These are phyloP conservation scores for Microbotryomycetes sp. DNA, from an alignment of 1,284 basidiomycete genomes.

Conservation along the genomic window DNA sequence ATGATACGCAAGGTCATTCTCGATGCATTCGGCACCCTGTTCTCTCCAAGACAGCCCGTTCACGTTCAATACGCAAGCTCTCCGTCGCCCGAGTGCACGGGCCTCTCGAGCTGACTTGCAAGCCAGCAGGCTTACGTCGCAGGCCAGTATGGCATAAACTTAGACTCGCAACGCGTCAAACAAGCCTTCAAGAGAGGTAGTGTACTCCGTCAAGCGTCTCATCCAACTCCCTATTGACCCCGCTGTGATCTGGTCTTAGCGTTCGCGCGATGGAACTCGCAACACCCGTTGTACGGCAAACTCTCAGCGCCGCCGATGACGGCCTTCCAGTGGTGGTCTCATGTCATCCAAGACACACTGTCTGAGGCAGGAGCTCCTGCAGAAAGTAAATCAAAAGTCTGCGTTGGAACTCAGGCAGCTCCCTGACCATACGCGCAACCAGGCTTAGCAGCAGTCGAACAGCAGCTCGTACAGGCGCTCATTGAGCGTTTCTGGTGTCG, in stretches of 20 bases:
- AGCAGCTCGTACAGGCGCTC: slow-evolving; percentile 8
- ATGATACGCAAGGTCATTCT: slow-evolving; percentile 12
- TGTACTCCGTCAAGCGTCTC: neutral
- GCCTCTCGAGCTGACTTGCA: neutral
- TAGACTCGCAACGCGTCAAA: slow-evolving; percentile 21
- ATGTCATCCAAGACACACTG: slow-evolving; percentile 30
- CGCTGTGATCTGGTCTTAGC: neutral
- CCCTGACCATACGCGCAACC: neutral
- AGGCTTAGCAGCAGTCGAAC: slow-evolving; percentile 4
- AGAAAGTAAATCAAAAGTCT: slow-evolving; percentile 8
- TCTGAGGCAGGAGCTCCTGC: slow-evolving; percentile 17
- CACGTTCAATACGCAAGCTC: slow-evolving; percentile 26
- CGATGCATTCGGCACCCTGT: slow-evolving; percentile 33
- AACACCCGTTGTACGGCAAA: slow-evolving; percentile 33
- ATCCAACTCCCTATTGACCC: neutral
- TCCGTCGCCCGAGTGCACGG: neutral
- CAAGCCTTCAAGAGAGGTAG: slow-evolving; percentile 22
- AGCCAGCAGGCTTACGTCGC: slow-evolving; percentile 4
- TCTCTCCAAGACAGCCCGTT: slow-evolving; percentile 26
- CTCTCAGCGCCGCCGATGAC: slow-evolving; percentile 20
- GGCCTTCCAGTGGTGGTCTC: slow-evolving; percentile 29
- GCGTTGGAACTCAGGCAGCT: neutral
- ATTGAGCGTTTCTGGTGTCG: slow-evolving; percentile 28
- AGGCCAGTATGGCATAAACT: slow-evolving; percentile 10
- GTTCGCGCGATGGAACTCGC: slow-evolving; percentile 19